Evolutionary conservation across 1,284 basidiomycete species (phyloP).

Genomic region (Ceratobasidium sp.): DNA sequence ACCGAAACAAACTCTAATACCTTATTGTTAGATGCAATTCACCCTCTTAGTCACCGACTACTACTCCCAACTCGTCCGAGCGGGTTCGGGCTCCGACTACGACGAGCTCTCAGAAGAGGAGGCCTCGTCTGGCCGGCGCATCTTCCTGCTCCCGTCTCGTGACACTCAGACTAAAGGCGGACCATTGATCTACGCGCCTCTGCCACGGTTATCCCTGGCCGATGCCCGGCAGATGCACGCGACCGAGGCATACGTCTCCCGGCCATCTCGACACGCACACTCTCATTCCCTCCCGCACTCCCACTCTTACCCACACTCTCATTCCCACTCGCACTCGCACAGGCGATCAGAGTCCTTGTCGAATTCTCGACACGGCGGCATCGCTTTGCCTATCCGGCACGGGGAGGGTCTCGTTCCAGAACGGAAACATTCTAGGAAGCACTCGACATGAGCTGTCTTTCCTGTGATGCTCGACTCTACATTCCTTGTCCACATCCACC

Average conservation of each 20-base stretch:
- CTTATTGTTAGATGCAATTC: constrained; percentile 69
- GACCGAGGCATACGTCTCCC: constrained; percentile 29
- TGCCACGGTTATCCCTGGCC: constrained; percentile 27
- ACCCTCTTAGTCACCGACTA: constrained; percentile 73
- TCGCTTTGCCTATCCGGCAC: constrained; percentile 34
- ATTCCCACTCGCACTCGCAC: constrained; percentile 34
- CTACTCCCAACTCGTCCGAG: constrained; percentile 62
- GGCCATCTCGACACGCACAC: constrained; percentile 29
- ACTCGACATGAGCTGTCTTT: constrained; percentile 7
- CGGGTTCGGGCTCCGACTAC: constrained; percentile 17
- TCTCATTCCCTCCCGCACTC: constrained; percentile 31
- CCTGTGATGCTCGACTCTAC: background rate
- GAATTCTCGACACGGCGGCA: constrained; percentile 23
- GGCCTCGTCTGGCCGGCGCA: constrained; percentile 6
- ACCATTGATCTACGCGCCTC: constrained; percentile 28
- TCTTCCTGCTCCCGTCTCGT: constrained; percentile 29
- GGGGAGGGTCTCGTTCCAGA: constrained; percentile 35
- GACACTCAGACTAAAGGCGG: constrained; percentile 24
- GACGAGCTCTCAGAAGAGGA: constrained; percentile 29
- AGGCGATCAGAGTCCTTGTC: constrained; percentile 31
- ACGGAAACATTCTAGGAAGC: constrained; percentile 33
- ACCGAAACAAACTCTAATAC: background rate
- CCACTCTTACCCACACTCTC: constrained; percentile 6
- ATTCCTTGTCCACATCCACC: background rate
- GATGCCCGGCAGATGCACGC: constrained; percentile 32